Evolutionary conservation across 1,284 basidiomycete genomes (phyloP), one percentile per base, ranked within the genome.

Genomic region (Moesziomyces parantarcticus): DNA sequence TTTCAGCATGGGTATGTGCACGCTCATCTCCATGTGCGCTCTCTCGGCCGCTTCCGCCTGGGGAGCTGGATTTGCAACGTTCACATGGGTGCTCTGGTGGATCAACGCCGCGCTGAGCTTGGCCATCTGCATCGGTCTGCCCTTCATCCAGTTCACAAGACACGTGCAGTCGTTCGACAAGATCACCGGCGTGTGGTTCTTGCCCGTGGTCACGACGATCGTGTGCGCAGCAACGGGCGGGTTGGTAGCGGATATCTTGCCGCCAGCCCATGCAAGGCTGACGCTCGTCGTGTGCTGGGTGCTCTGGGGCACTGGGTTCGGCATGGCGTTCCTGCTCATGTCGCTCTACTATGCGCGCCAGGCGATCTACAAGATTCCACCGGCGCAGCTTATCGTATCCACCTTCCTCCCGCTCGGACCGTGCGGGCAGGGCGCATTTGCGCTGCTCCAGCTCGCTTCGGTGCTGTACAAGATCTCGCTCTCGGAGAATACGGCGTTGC

Each of bases 51-150:
- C 84, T 1, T 80, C 83, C 1, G 77, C 78, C 0, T 86, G 88
- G 39, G 90, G 90, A 10, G 82, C 78, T 39, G 51, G 77, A 0
- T 91, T 92, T 80, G 84, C 89, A 0, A 88, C 87, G 55, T 84
- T 88, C 36, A 84, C 91, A 20, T 91, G 91, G 88, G 87, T 80
- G 1, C 78, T 91, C 11, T 93, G 92, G 92, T 92, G 91, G 92
- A 68, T 90, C 40, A 88, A 91, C 68, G 86, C 89, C 2, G 83
- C 86, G 1, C 74, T 91, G 21, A 88, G 91, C 1, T 78, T 89
- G 8, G 23, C 88, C 22, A 89, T 89, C 62, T 89, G 88, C 68
- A 88, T 90, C 81, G 88, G 89, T 10, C 85, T 90, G 60, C 84
- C 91, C 5, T 89, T 91, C 75, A 82, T 88, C 46, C 91, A 92